Conservation (phyloP, 768 basidiomycete species). For the Termitomyces sp. region DNA sequence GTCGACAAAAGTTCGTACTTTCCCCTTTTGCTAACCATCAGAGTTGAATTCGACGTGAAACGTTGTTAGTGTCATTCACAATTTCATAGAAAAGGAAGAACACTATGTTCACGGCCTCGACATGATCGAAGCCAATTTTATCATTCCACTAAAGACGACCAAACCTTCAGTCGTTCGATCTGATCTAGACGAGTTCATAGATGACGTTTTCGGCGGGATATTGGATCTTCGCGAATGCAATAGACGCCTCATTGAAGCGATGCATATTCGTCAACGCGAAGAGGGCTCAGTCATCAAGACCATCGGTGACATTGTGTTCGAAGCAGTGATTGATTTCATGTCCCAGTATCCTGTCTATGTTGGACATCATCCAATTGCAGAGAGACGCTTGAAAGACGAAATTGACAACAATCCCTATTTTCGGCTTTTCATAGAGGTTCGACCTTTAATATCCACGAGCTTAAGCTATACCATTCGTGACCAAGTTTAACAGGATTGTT, state of each 20-base stretch:
- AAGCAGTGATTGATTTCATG: constrained; percentile 84
- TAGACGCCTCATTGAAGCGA: constrained; percentile 71
- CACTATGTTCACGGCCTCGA: constrained; percentile 88
- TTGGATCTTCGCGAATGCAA: constrained; percentile 81
- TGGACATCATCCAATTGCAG: constrained; percentile 79
- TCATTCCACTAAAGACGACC: constrained; percentile 44
- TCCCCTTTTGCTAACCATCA: background rate
- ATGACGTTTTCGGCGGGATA: constrained; percentile 87
- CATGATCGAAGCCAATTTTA: constrained; percentile 66
- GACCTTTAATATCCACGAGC: constrained; percentile 14
- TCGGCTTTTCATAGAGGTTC: constrained; percentile 81
- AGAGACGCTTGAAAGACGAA: constrained; percentile 86
- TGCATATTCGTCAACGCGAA: constrained; percentile 84
- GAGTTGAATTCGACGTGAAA: background rate
- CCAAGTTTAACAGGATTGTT: constrained; percentile 33
- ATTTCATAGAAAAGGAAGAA: constrained; percentile 83
- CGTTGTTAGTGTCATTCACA: constrained; percentile 65
- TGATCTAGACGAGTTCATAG: constrained; percentile 77
- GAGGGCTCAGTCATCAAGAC: constrained; percentile 76
- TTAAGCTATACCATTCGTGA: background rate
- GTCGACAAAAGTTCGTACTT: constrained; percentile 63
- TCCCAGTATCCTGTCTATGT: constrained; percentile 82
- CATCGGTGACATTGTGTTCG: constrained; percentile 87
- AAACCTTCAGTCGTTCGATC: constrained; percentile 39
- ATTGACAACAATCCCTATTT: constrained; percentile 78